Conservation (phyloP, 176 grass and related monocot genomes). For the Paspalum notatum region DNA sequence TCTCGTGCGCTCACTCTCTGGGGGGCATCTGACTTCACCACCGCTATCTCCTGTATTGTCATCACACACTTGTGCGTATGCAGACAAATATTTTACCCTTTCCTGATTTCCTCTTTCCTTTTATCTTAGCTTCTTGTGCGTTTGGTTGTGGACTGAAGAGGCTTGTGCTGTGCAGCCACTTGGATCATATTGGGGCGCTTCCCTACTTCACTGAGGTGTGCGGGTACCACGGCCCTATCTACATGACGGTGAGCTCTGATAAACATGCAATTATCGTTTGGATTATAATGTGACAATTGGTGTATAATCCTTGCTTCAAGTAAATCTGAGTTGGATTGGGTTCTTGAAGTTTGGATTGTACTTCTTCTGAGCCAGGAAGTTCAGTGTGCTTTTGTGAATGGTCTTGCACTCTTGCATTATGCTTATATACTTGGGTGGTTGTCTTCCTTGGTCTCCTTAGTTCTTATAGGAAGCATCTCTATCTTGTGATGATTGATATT, state of each 20-base stretch:
- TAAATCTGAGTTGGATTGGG: not conserved
- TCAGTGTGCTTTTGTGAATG: not conserved
- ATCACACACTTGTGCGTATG: constrained; percentile 86
- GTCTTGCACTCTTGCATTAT: not conserved
- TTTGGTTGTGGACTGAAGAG: not conserved
- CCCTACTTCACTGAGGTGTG: constrained; percentile 94
- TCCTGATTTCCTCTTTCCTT: not conserved
- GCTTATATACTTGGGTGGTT: not conserved
- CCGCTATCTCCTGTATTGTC: constrained; percentile 73
- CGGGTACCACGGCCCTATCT: constrained; percentile 80
- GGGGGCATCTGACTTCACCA: constrained; percentile 46
- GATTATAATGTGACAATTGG: not conserved
- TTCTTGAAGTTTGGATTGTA: not conserved
- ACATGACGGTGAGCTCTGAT: constrained; percentile 73
- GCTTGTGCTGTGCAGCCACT: constrained; percentile 59
- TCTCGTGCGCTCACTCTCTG: constrained; percentile 44
- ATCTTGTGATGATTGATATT: constrained; percentile 6
- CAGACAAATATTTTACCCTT: not conserved
- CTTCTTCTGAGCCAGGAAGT: constrained; percentile 15
- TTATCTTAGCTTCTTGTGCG: not conserved
- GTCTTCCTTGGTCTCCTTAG: not conserved
- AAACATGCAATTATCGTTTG: not conserved
- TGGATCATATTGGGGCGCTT: constrained; percentile 93
- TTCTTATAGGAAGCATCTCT: constrained; percentile 24
- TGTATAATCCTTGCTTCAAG: not conserved